Percentiles rank a stretch among this genome's conserved stretches.
Conservation (phyloP, 2,329 filamentous ascomycete species). For the Sphaceloma murrayae region DNA sequence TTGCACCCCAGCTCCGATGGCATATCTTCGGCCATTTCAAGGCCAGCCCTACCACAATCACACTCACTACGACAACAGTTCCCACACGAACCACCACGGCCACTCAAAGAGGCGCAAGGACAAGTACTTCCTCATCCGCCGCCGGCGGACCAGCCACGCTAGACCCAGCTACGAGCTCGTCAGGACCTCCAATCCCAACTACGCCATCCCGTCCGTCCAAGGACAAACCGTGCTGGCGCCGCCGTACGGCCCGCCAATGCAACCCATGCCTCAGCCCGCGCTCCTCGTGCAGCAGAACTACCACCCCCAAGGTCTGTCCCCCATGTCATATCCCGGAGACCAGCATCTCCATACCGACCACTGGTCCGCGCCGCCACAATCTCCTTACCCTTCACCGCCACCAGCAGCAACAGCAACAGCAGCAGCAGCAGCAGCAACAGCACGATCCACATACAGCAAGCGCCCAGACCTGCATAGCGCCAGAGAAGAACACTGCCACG, state of each 20-base stretch:
- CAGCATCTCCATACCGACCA: no score
- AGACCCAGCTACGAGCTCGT: constrained; percentile 13
- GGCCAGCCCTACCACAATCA: background rate
- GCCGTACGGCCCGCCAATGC: no score
- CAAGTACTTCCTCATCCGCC: constrained; percentile 11
- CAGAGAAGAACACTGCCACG: no score
- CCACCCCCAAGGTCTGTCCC: no score
- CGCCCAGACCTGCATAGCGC: no score
- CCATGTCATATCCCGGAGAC: no score
- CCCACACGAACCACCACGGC: background rate
- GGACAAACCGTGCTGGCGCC: no score
- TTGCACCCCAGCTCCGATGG: no score
- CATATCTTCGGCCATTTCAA: background rate
- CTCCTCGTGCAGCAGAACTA: background rate
- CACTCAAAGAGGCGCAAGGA: constrained; percentile 1
- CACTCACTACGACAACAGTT: background rate
- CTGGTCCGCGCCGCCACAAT: no score
- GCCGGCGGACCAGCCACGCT: background rate
- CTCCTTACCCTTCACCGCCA: background rate
- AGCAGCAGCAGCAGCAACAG: background rate
- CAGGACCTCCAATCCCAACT: background rate
- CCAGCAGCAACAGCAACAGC: background rate
- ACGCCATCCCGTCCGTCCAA: background rate
- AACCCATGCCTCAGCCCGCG: no score
- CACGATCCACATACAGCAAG: background rate